Evolutionary conservation across 2,329 filamentous ascomycete species (phyloP).

Genomic region (Alternaria conjuncta): DNA sequence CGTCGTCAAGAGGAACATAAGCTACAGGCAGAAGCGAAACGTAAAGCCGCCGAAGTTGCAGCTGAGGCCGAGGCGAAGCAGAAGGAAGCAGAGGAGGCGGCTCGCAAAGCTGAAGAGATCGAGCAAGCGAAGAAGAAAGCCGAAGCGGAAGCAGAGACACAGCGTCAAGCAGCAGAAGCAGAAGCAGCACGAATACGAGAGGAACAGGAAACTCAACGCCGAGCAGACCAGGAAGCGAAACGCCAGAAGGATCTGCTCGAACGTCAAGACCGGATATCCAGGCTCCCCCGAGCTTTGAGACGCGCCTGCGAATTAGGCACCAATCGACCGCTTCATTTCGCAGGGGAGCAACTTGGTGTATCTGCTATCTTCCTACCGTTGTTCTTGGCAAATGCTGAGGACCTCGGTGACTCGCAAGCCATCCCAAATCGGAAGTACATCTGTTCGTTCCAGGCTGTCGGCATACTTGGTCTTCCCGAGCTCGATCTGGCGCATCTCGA

Average conservation of each 20-base stretch:
- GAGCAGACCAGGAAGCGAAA: constrained; percentile 38
- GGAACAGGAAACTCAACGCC: constrained; percentile 39
- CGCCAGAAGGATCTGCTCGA: constrained; percentile 39
- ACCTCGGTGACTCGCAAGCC: constrained; percentile 32
- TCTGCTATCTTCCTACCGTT: constrained; percentile 49
- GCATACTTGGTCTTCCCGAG: constrained; percentile 50
- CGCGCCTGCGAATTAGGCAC: constrained; percentile 46
- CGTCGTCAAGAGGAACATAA: constrained; percentile 44
- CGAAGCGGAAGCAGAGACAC: constrained; percentile 40
- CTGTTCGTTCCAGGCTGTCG: constrained; percentile 49
- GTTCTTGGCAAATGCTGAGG: constrained; percentile 41
- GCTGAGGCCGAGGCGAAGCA: constrained; percentile 35
- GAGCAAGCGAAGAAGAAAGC: constrained; percentile 36
- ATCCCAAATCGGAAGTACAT: constrained; percentile 40
- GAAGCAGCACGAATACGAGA: constrained; percentile 41
- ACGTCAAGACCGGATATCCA: constrained; percentile 43
- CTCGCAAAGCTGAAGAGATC: constrained; percentile 38
- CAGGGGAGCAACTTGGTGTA: constrained; percentile 48
- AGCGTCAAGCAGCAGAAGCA: constrained; percentile 39
- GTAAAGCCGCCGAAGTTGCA: constrained; percentile 28
- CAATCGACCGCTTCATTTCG: constrained; percentile 48
- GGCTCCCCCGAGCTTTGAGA: constrained; percentile 45
- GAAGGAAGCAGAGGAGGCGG: constrained; percentile 36
- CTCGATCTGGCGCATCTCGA: constrained; percentile 45
- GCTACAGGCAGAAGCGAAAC: constrained; percentile 34